Evolutionary conservation across 2,329 filamentous ascomycete genomes (phyloP).

Genomic region (Ophiostoma piceae): DNA sequence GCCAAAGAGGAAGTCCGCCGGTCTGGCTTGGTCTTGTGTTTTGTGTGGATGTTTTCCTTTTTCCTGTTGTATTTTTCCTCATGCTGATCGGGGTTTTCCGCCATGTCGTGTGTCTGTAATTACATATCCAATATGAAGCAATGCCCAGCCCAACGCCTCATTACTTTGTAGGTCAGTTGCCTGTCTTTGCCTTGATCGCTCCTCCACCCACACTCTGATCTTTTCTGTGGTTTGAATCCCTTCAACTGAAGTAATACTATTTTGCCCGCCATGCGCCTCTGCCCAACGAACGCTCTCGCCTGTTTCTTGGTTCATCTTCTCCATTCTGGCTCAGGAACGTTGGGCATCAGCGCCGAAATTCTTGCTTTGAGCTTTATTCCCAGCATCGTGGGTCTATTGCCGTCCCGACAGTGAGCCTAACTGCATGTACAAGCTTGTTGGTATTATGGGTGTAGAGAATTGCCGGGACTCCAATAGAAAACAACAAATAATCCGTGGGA

Average conservation of each 20-base stretch:
- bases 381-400: constrained; percentile 7
- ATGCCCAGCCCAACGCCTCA: neutral
- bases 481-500: neutral
- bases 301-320: neutral
- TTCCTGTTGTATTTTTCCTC: neutral
- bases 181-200: neutral
- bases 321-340: neutral
- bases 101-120: too few relatives aligned
- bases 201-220: neutral
- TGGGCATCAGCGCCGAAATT: neutral
- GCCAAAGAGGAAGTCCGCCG: neutral
- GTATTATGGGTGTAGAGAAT: neutral
- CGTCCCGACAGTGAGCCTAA: neutral
- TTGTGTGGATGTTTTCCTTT: neutral
- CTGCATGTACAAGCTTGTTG: neutral
- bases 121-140: neutral
- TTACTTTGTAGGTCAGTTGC: neutral
- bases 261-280: neutral
- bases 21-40: neutral
- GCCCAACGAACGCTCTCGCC: too few relatives aligned
- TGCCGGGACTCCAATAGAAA: neutral
- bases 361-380: neutral
- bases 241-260: neutral
- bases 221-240: neutral
- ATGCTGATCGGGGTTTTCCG: neutral